phyloP scores from a whole-genome alignment of 208 protist species.

The Wallacemonas collosoma region DNA sequence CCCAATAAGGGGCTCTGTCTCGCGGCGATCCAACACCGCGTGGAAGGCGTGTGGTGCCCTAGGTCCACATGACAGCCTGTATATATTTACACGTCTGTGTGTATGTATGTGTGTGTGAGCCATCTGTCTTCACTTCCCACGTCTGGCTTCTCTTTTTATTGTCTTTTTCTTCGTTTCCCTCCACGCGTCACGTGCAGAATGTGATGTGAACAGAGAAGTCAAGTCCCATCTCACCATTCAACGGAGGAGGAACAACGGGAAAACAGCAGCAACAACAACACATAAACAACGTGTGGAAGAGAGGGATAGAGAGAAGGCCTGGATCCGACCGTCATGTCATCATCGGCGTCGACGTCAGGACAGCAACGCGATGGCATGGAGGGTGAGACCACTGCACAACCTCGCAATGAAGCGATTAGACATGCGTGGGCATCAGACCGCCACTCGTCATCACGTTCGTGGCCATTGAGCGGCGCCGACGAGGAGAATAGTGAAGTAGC shows the following conservation, averaged over 20 bases:
- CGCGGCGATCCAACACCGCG: too few species aligned
- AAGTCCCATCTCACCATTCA: background rate
- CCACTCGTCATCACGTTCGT: too few species aligned
- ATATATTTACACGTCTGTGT: too few species aligned
- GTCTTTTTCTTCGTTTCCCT: background rate
- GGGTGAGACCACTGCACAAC: background rate
- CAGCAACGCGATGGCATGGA: background rate
- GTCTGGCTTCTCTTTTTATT: too few species aligned
- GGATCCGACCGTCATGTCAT: background rate
- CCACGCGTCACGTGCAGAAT: background rate
- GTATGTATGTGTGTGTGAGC: too few species aligned
- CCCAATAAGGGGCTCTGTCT: too few species aligned
- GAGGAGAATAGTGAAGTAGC: background rate
- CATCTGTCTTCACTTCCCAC: too few species aligned
- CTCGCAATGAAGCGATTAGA: background rate
- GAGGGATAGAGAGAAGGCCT: background rate
- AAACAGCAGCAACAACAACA: background rate
- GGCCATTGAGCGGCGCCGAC: background rate
- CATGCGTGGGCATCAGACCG: too few species aligned
- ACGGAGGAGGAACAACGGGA: background rate
- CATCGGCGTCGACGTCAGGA: background rate
- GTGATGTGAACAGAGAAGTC: background rate
- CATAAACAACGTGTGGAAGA: background rate
- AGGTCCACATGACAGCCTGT: too few species aligned
- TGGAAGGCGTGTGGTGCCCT: too few species aligned